Evolutionary conservation across 2,329 filamentous ascomycete genomes (phyloP).

Genomic region (Fragosphaeria purpurea): DNA sequence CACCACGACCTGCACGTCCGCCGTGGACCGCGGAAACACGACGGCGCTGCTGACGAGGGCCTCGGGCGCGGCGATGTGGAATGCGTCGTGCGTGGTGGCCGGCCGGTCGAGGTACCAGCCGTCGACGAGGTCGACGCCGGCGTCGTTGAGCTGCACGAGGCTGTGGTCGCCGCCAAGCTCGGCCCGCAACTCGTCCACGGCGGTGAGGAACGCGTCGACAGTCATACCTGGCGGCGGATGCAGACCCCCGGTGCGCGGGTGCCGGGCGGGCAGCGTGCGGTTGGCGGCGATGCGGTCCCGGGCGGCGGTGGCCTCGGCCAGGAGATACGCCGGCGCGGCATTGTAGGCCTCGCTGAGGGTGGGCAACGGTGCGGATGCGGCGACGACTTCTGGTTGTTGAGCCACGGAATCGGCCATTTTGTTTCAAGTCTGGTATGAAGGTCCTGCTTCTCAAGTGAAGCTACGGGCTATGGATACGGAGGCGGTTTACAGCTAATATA

Average conservation of each 20-base stretch:
- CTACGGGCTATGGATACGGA: too few species aligned
- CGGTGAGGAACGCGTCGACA: constrained; percentile 16
- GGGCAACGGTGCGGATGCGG: not conserved
- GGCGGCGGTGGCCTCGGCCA: constrained; percentile 14
- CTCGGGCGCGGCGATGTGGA: constrained; percentile 31
- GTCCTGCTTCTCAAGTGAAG: too few species aligned
- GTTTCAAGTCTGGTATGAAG: not conserved
- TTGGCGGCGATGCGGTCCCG: constrained; percentile 14
- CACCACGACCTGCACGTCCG: constrained; percentile 37
- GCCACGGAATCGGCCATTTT: not conserved
- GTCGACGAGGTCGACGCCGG: constrained; percentile 19
- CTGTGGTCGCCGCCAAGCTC: constrained; percentile 17
- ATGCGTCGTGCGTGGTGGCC: constrained; percentile 31
- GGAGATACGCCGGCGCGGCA: constrained; percentile 17
- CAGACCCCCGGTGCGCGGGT: constrained; percentile 12
- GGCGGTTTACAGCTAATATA: too few species aligned
- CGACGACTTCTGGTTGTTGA: not conserved
- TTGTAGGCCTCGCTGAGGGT: constrained; percentile 17
- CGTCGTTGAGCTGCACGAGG: constrained; percentile 24
- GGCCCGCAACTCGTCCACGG: constrained; percentile 21
- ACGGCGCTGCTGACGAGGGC: constrained; percentile 32
- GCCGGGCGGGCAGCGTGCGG: constrained; percentile 15
- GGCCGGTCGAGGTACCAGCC: constrained; percentile 24
- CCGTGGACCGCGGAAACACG: constrained; percentile 31
- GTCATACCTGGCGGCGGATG: constrained; percentile 20